A percentile compares a stretch with the other conserved stretches of the same genome.
phyloP scores from a whole-genome alignment of 2,329 filamentous ascomycete species.

The Diatrype stigma region DNA sequence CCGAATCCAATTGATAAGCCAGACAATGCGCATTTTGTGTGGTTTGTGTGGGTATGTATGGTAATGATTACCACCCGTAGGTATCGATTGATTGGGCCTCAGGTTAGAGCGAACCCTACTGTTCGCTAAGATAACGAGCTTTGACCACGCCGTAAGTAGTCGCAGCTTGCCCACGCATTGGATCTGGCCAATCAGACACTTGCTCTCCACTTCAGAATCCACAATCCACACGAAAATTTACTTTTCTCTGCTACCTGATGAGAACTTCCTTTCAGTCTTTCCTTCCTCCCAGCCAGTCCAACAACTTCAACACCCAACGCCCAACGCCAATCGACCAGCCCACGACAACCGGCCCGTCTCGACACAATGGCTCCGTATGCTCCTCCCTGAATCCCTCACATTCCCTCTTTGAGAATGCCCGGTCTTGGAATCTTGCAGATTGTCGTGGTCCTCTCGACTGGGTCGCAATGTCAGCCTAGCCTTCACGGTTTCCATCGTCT shows the following conservation, averaged over 20 bases:
- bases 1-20: not conserved
- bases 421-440: slow-evolving; percentile 60
- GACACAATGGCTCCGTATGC: slow-evolving; percentile 30
- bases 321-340: slow-evolving; percentile 19
- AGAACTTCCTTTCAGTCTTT: slow-evolving; percentile 4
- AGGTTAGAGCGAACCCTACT: not conserved
- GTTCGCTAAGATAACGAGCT: not conserved
- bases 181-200: not conserved
- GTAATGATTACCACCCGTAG: too few relatives aligned
- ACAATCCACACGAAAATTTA: not conserved
- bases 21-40: not conserved
- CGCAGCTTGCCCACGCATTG: not conserved
- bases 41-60: too few relatives aligned
- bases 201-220: not conserved
- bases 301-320: slow-evolving; percentile 16
- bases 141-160: not conserved
- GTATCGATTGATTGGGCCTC: too few relatives aligned
- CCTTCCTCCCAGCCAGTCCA: slow-evolving; percentile 9
- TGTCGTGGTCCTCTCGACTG: slow-evolving; percentile 83
- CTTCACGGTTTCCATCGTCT: too few relatives aligned
- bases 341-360: slow-evolving; percentile 15
- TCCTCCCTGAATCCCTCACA: slow-evolving; percentile 34
- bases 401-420: slow-evolving; percentile 34
- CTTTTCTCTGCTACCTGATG: not conserved
- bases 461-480: slow-evolving; percentile 37